Evolutionary conservation across 2,329 filamentous ascomycete genomes (phyloP).

Genomic region (Monilinia fructigena): DNA sequence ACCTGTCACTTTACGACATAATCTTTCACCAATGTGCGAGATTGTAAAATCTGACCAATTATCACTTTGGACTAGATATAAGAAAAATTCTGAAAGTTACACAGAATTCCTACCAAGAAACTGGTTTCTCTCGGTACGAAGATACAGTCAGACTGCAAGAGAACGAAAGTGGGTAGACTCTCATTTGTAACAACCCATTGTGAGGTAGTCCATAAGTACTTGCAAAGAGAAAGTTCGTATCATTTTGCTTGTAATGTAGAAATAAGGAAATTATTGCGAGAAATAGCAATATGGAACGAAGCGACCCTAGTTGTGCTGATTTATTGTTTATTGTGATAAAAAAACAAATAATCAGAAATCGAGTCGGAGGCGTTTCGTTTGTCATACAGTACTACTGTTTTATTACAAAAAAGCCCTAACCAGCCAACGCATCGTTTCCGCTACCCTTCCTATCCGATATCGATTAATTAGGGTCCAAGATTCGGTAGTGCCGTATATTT

Average conservation of each 20-base stretch:
- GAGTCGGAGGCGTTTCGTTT: neutral
- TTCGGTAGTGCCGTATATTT: neutral
- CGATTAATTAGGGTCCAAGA: neutral
- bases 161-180: neutral
- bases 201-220: neutral
- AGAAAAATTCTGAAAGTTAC: neutral
- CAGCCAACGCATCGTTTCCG: slow-evolving; percentile 1
- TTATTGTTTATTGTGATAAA: no score
- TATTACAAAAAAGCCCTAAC: neutral
- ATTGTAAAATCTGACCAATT: slow-evolving; percentile 2
- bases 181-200: neutral
- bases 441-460: neutral
- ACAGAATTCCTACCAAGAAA: neutral
- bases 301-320: no score
- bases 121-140: neutral
- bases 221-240: neutral
- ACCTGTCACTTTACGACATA: neutral
- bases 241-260: neutral
- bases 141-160: slow-evolving; percentile 4
- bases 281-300: neutral
- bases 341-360: neutral
- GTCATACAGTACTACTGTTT: neutral
- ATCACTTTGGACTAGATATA: neutral
- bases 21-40: neutral
- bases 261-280: no score